Evolutionary conservation across 164 flowering plant species (phyloP).

Genomic region (Kalanchoe fedtschenkoi): DNA sequence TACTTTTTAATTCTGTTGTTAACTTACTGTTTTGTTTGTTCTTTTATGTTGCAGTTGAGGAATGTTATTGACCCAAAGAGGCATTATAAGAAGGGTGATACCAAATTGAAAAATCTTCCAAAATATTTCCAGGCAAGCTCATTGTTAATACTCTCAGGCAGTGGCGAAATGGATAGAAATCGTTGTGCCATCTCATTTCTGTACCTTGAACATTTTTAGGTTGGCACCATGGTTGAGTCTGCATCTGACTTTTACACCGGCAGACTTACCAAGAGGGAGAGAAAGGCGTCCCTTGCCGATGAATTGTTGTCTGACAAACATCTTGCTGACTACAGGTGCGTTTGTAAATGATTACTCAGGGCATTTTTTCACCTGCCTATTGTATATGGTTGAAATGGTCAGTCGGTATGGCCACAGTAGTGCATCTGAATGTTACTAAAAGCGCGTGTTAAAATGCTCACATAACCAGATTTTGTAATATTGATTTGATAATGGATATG

Average conservation of each 20-base stretch:
- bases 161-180: background rate
- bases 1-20: background rate
- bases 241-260: constrained; percentile 56
- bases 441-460: background rate
- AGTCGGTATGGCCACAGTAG: background rate
- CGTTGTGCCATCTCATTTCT: background rate
- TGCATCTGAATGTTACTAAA: background rate
- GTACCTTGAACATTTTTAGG: constrained; percentile 26
- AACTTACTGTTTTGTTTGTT: background rate
- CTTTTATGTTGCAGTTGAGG: constrained; percentile 42
- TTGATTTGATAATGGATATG: background rate
- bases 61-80: constrained; percentile 79
- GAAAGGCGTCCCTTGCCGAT: constrained; percentile 70
- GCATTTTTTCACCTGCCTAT: background rate
- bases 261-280: constrained; percentile 83
- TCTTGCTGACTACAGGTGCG: constrained; percentile 55
- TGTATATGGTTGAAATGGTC: background rate
- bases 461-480: background rate
- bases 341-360: background rate
- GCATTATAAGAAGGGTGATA: constrained; percentile 77
- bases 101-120: constrained; percentile 52
- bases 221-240: constrained; percentile 74
- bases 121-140: constrained; percentile 77
- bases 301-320: constrained; percentile 60
- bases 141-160: background rate